Evolutionary conservation across 257 asterid genomes (phyloP).

Genomic region (Lycium barbarum): DNA sequence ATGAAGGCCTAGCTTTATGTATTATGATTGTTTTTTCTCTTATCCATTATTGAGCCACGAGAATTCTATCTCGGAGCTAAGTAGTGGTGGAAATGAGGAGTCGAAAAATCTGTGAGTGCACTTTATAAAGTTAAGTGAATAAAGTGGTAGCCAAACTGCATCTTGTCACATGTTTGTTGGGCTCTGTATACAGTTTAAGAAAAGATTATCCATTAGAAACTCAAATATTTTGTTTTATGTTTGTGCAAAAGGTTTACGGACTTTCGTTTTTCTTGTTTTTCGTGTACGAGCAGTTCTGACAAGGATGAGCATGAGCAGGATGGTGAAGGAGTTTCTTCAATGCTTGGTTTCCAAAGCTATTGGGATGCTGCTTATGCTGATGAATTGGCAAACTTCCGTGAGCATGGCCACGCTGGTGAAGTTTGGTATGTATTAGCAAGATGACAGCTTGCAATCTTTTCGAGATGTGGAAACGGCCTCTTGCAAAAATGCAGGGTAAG

Average conservation of each 20-base stretch:
- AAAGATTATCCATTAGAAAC: background rate
- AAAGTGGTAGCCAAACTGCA: background rate
- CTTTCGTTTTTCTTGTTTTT: background rate
- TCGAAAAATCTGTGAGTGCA: background rate
- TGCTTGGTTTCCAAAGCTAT: constrained; percentile 95
- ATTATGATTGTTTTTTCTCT: background rate
- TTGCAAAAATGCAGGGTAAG: no score
- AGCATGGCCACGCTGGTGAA: constrained; percentile 96
- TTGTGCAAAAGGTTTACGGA: background rate
- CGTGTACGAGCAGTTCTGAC: constrained; percentile 66
- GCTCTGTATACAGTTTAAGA: background rate
- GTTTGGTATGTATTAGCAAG: constrained; percentile 66
- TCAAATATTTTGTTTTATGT: background rate
- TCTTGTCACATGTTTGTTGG: background rate
- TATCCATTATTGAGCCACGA: background rate
- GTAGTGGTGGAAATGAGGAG: background rate
- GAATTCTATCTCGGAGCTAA: background rate
- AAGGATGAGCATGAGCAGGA: constrained; percentile 95
- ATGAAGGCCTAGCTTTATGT: background rate
- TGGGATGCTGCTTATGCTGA: constrained; percentile 96
- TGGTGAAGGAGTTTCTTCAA: constrained; percentile 70
- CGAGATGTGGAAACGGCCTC: no score
- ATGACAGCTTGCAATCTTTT: background rate
- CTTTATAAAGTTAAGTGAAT: background rate
- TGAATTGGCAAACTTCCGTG: constrained; percentile 84